These are phyloP conservation scores for Fraxinus excelsior DNA, from an alignment of 257 asterid species.

Conservation along the genomic window DNA sequence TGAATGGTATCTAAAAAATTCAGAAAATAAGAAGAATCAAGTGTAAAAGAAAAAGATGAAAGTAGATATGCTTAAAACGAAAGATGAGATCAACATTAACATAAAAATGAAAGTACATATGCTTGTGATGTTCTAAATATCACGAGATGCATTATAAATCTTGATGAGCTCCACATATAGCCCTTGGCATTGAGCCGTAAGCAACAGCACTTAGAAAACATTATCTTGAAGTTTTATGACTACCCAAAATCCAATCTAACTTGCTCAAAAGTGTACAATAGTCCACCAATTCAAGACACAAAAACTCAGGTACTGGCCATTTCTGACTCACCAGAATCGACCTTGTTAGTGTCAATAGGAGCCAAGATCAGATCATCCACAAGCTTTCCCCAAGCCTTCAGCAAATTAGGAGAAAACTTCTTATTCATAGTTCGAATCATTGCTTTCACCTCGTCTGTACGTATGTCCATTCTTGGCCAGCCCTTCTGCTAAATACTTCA, in stretches of 20 bases:
- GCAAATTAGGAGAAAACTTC: constrained; percentile 59
- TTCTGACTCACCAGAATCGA: constrained; percentile 17
- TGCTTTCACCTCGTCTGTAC: constrained; percentile 52
- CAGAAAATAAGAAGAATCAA: too few relatives aligned
- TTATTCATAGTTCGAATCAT: constrained; percentile 63
- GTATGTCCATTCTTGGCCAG: constrained; percentile 48
- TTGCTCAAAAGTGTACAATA: background rate
- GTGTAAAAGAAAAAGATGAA: too few relatives aligned
- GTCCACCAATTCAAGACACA: background rate
- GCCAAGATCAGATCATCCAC: constrained; percentile 56
- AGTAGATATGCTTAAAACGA: too few relatives aligned
- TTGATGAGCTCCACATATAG: background rate
- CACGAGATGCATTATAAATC: too few relatives aligned
- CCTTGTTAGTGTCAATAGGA: constrained; percentile 25
- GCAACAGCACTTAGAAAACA: background rate
- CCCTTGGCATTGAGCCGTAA: background rate
- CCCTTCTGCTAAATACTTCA: constrained; percentile 69
- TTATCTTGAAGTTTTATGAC: constrained; percentile 6
- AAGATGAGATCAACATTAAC: background rate
- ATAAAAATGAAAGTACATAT: background rate
- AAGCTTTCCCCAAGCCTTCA: constrained; percentile 69
- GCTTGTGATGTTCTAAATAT: too few relatives aligned
- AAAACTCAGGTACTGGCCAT: constrained; percentile 29
- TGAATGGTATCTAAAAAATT: too few relatives aligned
- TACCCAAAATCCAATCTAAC: constrained; percentile 9